Conservation (phyloP, 805 yeast species). For the Starmerella roubikii region DNA sequence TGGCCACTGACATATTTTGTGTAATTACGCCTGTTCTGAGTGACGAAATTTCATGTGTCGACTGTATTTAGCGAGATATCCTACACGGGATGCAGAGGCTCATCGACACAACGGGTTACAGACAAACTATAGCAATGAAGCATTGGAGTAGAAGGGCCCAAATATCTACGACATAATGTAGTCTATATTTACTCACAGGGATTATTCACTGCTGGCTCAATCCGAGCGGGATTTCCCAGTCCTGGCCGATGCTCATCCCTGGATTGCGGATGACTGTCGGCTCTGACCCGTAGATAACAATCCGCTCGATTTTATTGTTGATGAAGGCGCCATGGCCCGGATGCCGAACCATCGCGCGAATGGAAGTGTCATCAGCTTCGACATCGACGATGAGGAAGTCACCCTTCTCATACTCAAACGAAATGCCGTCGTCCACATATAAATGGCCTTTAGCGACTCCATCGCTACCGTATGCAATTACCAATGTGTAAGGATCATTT, state of each 20-base stretch:
- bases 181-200: no score
- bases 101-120: no score
- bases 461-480: constrained; percentile 38
- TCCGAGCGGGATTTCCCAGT: constrained; percentile 46
- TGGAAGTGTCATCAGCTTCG: constrained; percentile 19
- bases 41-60: no score
- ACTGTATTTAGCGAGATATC: no score
- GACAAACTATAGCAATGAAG: no score
- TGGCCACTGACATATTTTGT: no score
- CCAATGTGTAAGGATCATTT: constrained; percentile 67
- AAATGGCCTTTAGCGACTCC: constrained; percentile 45
- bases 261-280: constrained; percentile 51
- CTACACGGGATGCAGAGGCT: no score
- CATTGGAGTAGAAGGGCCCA: no score
- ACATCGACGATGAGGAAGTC: constrained; percentile 37
- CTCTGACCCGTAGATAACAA: constrained; percentile 23
- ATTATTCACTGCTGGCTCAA: no score
- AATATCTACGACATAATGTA: no score
- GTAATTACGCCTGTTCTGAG: no score
- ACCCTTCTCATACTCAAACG: constrained; percentile 42
- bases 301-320: constrained; percentile 18
- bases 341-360: constrained; percentile 12
- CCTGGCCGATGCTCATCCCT: constrained; percentile 31
- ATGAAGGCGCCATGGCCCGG: constrained; percentile 5
- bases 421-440: constrained; percentile 77